Base-by-base conservation (phyloP, 1,284 basidiomycete species). In the Naganishia albida region DNA sequence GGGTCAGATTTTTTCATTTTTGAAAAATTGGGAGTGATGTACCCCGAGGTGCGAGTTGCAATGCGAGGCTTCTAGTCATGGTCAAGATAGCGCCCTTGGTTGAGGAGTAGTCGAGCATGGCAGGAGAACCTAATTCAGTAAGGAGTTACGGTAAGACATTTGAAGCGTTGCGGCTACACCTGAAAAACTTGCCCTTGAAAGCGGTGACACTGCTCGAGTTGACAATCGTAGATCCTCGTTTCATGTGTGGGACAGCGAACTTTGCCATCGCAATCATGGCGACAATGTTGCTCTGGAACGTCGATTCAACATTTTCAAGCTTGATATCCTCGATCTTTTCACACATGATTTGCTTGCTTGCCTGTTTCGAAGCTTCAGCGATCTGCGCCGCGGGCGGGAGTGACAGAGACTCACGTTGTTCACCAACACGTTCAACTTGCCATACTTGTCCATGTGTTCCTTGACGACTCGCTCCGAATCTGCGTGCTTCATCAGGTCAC, bases 171-270 rank as follows among this genome's bases (percentile, higher is more conserved):
- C 6, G 10, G 10, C 6, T 34, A 10, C 6, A 34, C 4, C 6
- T 10, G 10, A 10, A 25, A 20, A 16, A 62, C 64, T 8, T 7
- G 60, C 80, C 80, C 67, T 83, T 82, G 77, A 85, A 86, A 2
- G 85, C 85, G 0, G 85, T 85, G 30, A 88, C 85, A 12, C 83
- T 85, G 7, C 84, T 82, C 8, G 85, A 84, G 75, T 86, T 86
- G 80, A 88, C 85, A 74, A 88, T 87, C 38, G 80, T 80, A 2
- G 82, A 78, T 2, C 86, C 86, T 42, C 84, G 81, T 69, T 84
- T 83, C 77, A 87, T 81, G 77, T 87, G 83, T 18, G 86, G 85
- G 8, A 85, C 71, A 6, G 85, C 83, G 64, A 78, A 70, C 64
- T 72, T 84, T 34, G 83, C 82, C 46, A 85, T 68, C 1, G 82